Base-by-base conservation (phyloP, 768 basidiomycete genomes). In the Auriscalpium microsporum region DNA sequence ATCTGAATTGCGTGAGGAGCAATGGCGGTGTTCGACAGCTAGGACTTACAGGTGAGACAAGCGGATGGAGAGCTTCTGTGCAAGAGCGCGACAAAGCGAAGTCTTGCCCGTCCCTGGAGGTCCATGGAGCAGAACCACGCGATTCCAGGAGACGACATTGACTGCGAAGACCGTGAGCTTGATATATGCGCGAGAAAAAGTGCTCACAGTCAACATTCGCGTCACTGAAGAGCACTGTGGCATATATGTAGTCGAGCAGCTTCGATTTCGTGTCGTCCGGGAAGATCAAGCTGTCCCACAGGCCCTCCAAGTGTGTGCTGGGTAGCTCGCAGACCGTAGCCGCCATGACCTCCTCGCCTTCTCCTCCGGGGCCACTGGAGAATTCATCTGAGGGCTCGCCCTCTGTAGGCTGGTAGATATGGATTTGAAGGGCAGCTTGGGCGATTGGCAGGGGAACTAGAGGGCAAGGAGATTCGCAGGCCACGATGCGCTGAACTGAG, bases 91-190 rank as follows among this genome's bases (percentile, higher is more conserved):
- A 67, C 94, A 97, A 2, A 99, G 75, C 1, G 90, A 93, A 0
- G 96, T 98, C 73, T 99, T 98, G 11, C 96, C 95, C 1, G 96
- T 97, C 0, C 96, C 96, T 2, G 96, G 96, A 21, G 96, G 96
- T 0, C 96, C 96, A 66, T 98, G 94, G 13, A 99, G 75, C 8
- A 99, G 73, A 1, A 97, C 89, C 13, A 99, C 86, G 2, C 95
- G 83, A 65, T 97, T 98, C 94, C 94, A 97, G 0, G 91, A 86
- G 10, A 98, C 83, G 38, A 98, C 77, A 64, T 98, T 95, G 70
- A 83, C 89, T 90, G 56, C 2, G 50, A n/a, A 37, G 5, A n/a
- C 19, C 36, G 42, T 40, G 21, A 64, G 51, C 52, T 54, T 17
- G 48, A 42, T 48, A 36, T 8, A 21, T 56, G 17, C 55, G 55